Evolutionary conservation across 495 filamentous ascomycete species (phyloP).

Genomic region (Pyronema omphalodes): DNA sequence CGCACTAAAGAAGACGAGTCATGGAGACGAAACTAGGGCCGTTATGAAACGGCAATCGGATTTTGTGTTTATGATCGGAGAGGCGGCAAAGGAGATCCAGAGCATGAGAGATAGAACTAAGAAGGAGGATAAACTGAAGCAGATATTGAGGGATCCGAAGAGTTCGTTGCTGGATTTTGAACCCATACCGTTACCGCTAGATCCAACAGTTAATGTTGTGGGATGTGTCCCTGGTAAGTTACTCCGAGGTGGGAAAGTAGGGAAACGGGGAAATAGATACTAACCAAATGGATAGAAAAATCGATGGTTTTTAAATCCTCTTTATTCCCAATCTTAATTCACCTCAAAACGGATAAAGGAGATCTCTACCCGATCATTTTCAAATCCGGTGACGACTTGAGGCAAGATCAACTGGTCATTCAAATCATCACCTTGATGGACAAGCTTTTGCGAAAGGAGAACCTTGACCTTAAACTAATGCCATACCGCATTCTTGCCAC

Average conservation of each 20-base stretch:
- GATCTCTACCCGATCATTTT: constrained; percentile 79
- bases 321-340: constrained; percentile 73
- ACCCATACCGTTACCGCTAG: constrained; percentile 73
- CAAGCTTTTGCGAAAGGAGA: constrained; percentile 84
- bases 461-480: constrained; percentile 84
- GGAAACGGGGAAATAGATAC: too few relatives aligned
- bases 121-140: constrained; percentile 69
- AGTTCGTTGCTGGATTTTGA: constrained; percentile 71
- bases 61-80: constrained; percentile 66
- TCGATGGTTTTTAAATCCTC: constrained; percentile 90
- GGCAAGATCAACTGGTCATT: constrained; percentile 93
- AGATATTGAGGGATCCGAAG: constrained; percentile 67
- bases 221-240: constrained; percentile 44
- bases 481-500: constrained; percentile 95
- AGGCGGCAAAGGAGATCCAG: constrained; percentile 78
- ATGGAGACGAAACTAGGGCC: constrained; percentile 50
- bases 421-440: constrained; percentile 99
- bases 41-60: constrained; percentile 76
- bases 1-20: constrained; percentile 44
- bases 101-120: constrained; percentile 55
- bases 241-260: too few relatives aligned
- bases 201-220: constrained; percentile 59
- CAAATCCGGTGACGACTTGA: constrained; percentile 92
- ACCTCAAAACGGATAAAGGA: constrained; percentile 63
- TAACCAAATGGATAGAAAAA: constrained; percentile 34